Base-by-base conservation (phyloP, 2,329 filamentous ascomycete genomes). In the Ceratocystiopsis sp. region DNA sequence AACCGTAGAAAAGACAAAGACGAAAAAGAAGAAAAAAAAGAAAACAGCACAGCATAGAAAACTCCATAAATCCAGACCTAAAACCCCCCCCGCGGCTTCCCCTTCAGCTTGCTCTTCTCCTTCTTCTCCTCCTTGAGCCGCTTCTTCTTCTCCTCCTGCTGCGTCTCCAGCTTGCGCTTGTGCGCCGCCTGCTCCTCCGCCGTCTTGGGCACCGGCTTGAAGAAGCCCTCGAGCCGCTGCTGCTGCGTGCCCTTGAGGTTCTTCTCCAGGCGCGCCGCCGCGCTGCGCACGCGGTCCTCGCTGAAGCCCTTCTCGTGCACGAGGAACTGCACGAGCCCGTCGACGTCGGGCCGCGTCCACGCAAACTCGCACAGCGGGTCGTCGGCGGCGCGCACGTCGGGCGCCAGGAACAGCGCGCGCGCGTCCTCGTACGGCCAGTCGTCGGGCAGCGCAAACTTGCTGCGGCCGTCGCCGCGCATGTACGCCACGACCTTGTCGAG, bases 341-440 rank as follows among this genome's bases (percentile, higher is more conserved):
- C 86, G 2, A 91, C 69, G 54, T 98, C 87, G 4, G 91, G 91
- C 46, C 79, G 80, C 38, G 95, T 86, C 91, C 93, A 98, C 62
- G 94, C 95, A 69, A 96, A 94, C 58, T 98, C 86, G 61, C 87
- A 96, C 13, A 85, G 77, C 1, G 83, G 76, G 54, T 93, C 75
- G 52, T 93, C 83, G 19, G 89, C 86, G 38, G 73, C 60, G 34
- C 81, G 79, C 21, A 98, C 89, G 52, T 96, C 86, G 0, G 91
- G 91, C 53, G 89, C 71, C 57, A 93, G 79, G 66, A 98, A 96
- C 25, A 98, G 75, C 16, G 86, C 76, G 36, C 93, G 83, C 9
- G 91, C 93, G 54, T 98, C 87, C 53, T 80, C 69, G 60, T 80
- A 98, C 0, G 91, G 91, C 89, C 91, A 98, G 63, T 95, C 84